Evolutionary conservation across 441 rosid genomes (phyloP), one percentile per base, ranked within the genome.

Genomic region (Populus trichocarpa): DNA sequence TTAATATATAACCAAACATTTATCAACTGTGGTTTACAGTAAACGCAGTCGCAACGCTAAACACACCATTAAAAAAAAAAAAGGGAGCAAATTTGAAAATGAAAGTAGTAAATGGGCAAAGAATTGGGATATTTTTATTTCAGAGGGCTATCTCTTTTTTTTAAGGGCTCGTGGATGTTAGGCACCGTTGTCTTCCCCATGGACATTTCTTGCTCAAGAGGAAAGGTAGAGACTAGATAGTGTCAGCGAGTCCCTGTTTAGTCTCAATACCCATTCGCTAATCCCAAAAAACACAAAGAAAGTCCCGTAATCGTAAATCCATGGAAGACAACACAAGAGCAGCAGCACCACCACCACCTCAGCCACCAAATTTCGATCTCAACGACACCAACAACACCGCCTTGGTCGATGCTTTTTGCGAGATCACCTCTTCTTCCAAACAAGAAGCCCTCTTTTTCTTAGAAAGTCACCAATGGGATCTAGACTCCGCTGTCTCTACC

Each of bases 401-500:
- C 73, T 83, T 89, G 10, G 79, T 92, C 80, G 81, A 42, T 78
- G 90, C 97, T 74, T 94, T 94, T 85, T n/a, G 88, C 61, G 98
- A 94, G 86, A 93, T 93, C 84, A 89, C 98, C 8, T 91, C 98
- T 12, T 88, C 98, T 50, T 77, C 95, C 59, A 80, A 71, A 66
- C 89, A 90, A 78, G 97, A 94, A 87, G 98, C 25, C 25, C 25
- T 25, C 25, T 25, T 25, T 25, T n/a, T n/a, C n/a, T n/a, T n/a
- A n/a, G n/a, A n/a, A 83, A 86, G 90, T 72, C 97, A 95, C 81
- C 90, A 85, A 61, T 95, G 95, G 94, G 88, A 93, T 87, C 90
- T 95, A 20, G 98, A 91, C 85, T 80, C 95, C 63, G 97, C 98
- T 79, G 92, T 91, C 76, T 90, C 97, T 7, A 89, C 97, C 50